phyloP scores from a whole-genome alignment of 495 filamentous ascomycete species.

The Tuber indicum region DNA sequence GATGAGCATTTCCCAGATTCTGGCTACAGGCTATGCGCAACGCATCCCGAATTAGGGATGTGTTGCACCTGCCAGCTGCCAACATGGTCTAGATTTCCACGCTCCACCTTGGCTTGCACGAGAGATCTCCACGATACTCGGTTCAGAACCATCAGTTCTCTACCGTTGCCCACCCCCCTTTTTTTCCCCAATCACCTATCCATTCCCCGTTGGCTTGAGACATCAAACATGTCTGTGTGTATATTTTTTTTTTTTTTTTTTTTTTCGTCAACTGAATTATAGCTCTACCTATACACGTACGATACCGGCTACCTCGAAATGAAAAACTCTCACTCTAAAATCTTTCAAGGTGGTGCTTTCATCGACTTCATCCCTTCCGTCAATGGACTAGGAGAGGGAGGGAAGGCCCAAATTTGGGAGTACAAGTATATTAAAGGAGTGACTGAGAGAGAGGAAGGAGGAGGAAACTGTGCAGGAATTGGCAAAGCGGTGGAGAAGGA shows the following conservation, averaged over 20 bases:
- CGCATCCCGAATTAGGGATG: slow-evolving; percentile 25
- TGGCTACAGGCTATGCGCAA: slow-evolving; percentile 18
- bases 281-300: not conserved
- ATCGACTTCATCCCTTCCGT: not conserved
- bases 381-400: not conserved
- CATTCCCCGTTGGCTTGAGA: not conserved
- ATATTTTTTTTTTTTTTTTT: not conserved
- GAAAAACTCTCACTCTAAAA: not conserved
- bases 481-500: not conserved
- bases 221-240: not conserved
- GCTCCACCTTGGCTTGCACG: slow-evolving; percentile 9
- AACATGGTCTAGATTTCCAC: slow-evolving; percentile 34
- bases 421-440: not conserved
- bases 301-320: not conserved
- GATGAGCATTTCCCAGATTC: slow-evolving; percentile 32
- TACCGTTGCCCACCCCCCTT: not conserved
- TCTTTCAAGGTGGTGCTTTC: not conserved
- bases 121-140: not conserved
- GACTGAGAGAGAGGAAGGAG: not conserved
- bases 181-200: not conserved
- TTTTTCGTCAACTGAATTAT: not conserved
- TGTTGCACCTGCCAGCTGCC: slow-evolving; percentile 33
- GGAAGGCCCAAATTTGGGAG: not conserved
- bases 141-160: not conserved
- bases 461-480: not conserved